Conservation (phyloP, 805 yeast genomes). For the Tetrapisispora fleetii region DNA sequence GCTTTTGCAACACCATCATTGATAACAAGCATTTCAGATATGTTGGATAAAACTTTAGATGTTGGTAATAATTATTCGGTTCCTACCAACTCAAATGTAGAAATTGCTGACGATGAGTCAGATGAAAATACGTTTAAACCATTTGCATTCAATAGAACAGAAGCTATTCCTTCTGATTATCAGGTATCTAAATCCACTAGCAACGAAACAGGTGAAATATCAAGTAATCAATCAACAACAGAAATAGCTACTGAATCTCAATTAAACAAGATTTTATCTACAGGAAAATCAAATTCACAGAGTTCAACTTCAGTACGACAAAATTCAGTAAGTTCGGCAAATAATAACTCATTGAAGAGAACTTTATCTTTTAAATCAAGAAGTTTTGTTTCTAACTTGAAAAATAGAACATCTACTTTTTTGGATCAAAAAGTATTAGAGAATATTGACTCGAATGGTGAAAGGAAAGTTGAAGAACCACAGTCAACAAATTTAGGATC, state of each 20-base stretch:
- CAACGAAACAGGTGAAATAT: neutral
- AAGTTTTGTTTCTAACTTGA: constrained; percentile 13
- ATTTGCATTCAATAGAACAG: constrained; percentile 9
- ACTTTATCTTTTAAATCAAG: constrained; percentile 25
- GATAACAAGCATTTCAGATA: neutral
- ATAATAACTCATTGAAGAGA: constrained; percentile 11
- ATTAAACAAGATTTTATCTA: neutral
- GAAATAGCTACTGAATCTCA: neutral
- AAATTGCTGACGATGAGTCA: neutral
- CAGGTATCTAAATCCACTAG: neutral
- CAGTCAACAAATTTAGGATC: neutral
- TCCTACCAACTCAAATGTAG: neutral
- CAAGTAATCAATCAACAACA: neutral
- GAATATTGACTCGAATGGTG: neutral
- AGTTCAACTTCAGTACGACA: neutral
- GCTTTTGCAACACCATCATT: neutral
- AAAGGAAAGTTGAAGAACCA: neutral
- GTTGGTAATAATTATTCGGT: constrained; percentile 4
- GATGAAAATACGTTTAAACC: constrained; percentile 2
- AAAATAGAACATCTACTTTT: constrained; percentile 8
- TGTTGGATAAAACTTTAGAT: constrained; percentile 4
- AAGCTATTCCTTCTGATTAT: neutral
- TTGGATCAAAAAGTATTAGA: neutral
- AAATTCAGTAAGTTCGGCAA: neutral
- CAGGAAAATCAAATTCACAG: neutral